phyloP scores from a whole-genome alignment of 2,329 filamentous ascomycete genomes.

The Pyricularia sp. region DNA sequence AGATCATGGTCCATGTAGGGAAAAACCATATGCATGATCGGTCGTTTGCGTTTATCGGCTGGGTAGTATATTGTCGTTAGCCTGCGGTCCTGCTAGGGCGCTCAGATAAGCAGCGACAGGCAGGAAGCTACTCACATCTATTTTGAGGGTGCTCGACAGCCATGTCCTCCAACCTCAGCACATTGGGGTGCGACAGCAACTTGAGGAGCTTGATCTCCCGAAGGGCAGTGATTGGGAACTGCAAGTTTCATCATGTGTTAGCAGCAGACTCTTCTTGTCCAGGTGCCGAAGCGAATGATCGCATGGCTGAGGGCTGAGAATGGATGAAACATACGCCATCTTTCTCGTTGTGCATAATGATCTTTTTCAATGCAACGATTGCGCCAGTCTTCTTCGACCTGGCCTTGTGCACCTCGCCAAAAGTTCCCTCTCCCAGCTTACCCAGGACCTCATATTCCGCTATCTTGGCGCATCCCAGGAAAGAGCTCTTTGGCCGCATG shows the following conservation, averaged over 20 bases:
- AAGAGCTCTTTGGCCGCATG: slow-evolving; percentile 45
- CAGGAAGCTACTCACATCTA: slow-evolving; percentile 32
- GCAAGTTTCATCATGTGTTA: slow-evolving; percentile 5
- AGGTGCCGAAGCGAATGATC: slow-evolving; percentile 3
- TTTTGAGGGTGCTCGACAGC: slow-evolving; percentile 66
- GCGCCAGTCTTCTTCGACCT: slow-evolving; percentile 60
- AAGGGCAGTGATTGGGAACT: slow-evolving; percentile 95
- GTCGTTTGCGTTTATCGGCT: slow-evolving; percentile 67
- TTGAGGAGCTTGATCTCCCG: slow-evolving; percentile 97
- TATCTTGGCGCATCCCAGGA: slow-evolving; percentile 75
- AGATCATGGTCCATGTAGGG: slow-evolving; percentile 99
- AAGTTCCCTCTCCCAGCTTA: slow-evolving; percentile 89
- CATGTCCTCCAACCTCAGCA: slow-evolving; percentile 87
- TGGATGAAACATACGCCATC: slow-evolving; percentile 54
- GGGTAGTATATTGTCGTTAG: neutral
- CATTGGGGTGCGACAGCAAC: slow-evolving; percentile 80
- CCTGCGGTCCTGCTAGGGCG: neutral
- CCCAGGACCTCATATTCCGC: slow-evolving; percentile 65
- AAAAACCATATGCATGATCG: slow-evolving; percentile 96
- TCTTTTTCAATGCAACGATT: slow-evolving; percentile 89
- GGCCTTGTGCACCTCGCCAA: slow-evolving; percentile 93
- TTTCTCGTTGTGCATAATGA: slow-evolving; percentile 98
- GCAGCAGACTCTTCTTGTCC: neutral
- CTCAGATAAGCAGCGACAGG: slow-evolving; percentile 6
- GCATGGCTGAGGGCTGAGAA: neutral